Evolutionary conservation across 108 stramenopile species (phyloP).

Genomic region (Conticribra guillardii): DNA sequence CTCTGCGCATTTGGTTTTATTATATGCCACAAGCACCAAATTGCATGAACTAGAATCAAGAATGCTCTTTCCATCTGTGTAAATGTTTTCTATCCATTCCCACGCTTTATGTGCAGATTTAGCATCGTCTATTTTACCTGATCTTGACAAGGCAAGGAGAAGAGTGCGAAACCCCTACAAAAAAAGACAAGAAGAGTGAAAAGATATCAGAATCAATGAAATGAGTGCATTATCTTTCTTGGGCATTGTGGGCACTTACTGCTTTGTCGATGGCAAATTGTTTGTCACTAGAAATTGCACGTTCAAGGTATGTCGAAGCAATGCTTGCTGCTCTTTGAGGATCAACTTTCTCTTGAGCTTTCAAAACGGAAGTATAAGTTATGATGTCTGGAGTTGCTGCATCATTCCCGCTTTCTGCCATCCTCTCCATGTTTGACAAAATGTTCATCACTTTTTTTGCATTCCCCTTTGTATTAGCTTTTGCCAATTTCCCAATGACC

Average conservation of each 20-base stretch:
- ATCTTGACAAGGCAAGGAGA: slow-evolving; percentile 29
- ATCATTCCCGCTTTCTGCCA: slow-evolving; percentile 9
- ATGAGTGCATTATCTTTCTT: too few species aligned
- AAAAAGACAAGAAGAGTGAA: too few species aligned
- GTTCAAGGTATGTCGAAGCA: slow-evolving; percentile 26
- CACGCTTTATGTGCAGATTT: slow-evolving; percentile 26
- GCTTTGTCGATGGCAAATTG: slow-evolving; percentile 23
- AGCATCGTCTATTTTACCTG: slow-evolving; percentile 35
- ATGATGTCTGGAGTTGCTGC: slow-evolving; percentile 42
- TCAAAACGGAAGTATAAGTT: slow-evolving; percentile 46
- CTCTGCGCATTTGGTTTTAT: slow-evolving; percentile 22
- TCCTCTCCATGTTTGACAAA: slow-evolving; percentile 19
- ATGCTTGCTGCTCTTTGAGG: slow-evolving; percentile 31
- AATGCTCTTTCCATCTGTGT: background rate
- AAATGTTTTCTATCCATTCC: slow-evolving; percentile 43
- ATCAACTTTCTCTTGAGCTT: slow-evolving; percentile 27
- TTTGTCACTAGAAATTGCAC: slow-evolving; percentile 16
- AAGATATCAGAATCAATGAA: too few species aligned
- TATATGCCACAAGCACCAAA: slow-evolving; percentile 42
- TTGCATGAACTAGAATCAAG: slow-evolving; percentile 42
- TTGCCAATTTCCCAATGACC: slow-evolving; percentile 47
- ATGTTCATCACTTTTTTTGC: slow-evolving; percentile 46
- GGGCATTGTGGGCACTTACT: too few species aligned
- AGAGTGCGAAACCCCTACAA: slow-evolving; percentile 37
- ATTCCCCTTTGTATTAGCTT: slow-evolving; percentile 29